Base-by-base conservation (phyloP, 2,329 filamentous ascomycete species). In the Pseudopithomyces maydicus region DNA sequence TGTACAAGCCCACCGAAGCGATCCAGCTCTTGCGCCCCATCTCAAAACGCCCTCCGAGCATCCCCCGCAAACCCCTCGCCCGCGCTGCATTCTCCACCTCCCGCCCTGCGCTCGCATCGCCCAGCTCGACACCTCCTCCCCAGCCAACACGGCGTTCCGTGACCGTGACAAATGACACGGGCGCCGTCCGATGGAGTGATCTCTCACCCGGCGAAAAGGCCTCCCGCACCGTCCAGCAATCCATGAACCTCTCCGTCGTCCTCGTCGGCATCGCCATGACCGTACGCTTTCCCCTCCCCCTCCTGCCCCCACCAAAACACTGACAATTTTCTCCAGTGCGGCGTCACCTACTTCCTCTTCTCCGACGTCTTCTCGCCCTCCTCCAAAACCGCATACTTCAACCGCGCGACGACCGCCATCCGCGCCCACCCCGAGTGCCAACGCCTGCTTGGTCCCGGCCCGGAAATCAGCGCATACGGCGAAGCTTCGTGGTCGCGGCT, bases 361-460 rank as follows among this genome's bases (percentile, higher is more conserved):
- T 60, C 64, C 58, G 72, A 75, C 59, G 69, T 76, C 63, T 69
- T 76, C 61, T 68, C 64, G 32, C 65, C 90, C 19, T 89, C 93
- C 71, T 95, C 91, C 80, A 93, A 92, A 77, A 94, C 90, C 15
- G 85, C 88, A 55, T 88, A 95, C 73, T 97, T 96, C 82, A 96
- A 96, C 78, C 88, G 90, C 61, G 91, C 91, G 0, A 90, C 96
- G 46, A 85, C 90, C 69, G 87, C 88, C 59, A 88, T 98, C 72
- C 91, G 89, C 73, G 82, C 84, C 51, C 90, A 96, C 70, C 74
- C 84, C 0, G 82, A 85, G 55, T 96, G 91, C 71, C 80, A 88
- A 26, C 86, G 89, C 55, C 74, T 96, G 6, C 84, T 98, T 1
- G 92, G 92, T 14, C 87, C 91, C 15, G 72, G 71, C 38, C 88